phyloP scores from a whole-genome alignment of 306 rosid species.

The Crataegus laevigata region DNA sequence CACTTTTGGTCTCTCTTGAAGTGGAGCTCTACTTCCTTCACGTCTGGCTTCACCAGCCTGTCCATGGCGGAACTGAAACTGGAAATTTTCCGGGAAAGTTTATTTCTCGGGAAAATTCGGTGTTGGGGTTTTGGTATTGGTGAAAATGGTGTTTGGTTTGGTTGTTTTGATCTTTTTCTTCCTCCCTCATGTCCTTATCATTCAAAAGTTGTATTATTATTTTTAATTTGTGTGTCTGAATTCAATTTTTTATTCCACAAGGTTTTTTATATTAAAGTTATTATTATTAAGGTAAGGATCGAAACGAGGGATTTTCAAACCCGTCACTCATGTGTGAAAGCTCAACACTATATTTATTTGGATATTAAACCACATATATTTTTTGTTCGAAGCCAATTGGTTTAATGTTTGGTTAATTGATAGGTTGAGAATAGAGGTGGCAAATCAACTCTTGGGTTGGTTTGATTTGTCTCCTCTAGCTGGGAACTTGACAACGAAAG shows the following conservation, averaged over 20 bases:
- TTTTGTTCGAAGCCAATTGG: too few relatives aligned
- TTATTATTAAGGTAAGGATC: too few relatives aligned
- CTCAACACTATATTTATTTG: too few relatives aligned
- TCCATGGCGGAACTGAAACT: slow-evolving; percentile 42
- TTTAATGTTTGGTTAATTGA: not conserved
- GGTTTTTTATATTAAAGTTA: too few relatives aligned
- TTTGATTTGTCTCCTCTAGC: too few relatives aligned
- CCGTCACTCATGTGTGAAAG: accelerated
- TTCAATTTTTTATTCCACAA: slow-evolving; percentile 2
- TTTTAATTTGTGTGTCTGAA: not conserved
- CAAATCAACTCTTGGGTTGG: too few relatives aligned
- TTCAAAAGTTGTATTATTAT: not conserved
- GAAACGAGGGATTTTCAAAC: too few relatives aligned
- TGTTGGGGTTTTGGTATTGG: too few relatives aligned
- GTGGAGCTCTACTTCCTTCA: slow-evolving; percentile 50
- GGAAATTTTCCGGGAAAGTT: not conserved
- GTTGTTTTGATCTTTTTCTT: not conserved
- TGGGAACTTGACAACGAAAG: slow-evolving; percentile 7
- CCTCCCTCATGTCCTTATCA: not conserved
- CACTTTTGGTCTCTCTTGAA: slow-evolving; percentile 55
- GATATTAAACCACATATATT: too few relatives aligned
- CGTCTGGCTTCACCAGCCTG: slow-evolving; percentile 74
- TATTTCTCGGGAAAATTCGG: not conserved
- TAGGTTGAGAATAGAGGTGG: not conserved
- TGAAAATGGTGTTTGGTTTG: not conserved